Conservation (phyloP, 352 stramenopile genomes). For the Aphanomyces invadans region DNA sequence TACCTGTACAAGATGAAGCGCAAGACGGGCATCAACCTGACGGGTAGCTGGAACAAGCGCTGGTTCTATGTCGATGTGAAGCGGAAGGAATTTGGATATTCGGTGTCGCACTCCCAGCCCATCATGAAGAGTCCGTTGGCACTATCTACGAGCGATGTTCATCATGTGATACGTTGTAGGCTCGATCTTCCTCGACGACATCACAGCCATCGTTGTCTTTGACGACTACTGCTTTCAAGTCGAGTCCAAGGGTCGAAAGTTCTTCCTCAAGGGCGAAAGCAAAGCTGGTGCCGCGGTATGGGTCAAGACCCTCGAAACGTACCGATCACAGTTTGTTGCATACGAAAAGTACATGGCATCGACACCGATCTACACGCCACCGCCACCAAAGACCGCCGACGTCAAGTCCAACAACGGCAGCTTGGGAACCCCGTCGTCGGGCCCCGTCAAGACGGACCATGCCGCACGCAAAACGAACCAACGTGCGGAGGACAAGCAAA, state of each 20-base stretch:
- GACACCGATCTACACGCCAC: constrained; percentile 4
- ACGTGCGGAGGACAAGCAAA: constrained; percentile 8
- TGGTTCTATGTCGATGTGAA: constrained; percentile 81
- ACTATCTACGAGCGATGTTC: not conserved
- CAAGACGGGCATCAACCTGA: constrained; percentile 60
- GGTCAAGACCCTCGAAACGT: constrained; percentile 75
- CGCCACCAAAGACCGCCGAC: not conserved
- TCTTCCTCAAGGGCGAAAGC: constrained; percentile 78
- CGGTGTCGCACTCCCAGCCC: constrained; percentile 34
- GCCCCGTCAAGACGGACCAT: not conserved
- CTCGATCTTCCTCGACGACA: constrained; percentile 79
- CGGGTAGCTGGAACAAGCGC: constrained; percentile 75
- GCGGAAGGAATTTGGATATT: constrained; percentile 68
- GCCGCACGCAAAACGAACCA: not conserved
- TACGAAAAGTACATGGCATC: constrained; percentile 58
- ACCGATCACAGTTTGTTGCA: constrained; percentile 55
- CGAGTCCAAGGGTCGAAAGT: constrained; percentile 73
- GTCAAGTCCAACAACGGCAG: not conserved
- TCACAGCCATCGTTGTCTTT: constrained; percentile 79
- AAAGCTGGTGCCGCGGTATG: constrained; percentile 72
- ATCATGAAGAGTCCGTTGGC: constrained; percentile 18
- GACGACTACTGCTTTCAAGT: constrained; percentile 82
- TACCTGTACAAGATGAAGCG: constrained; percentile 85
- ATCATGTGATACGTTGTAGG: constrained; percentile 29
- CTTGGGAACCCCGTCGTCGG: not conserved